Conservation (phyloP, 2,329 filamentous ascomycete genomes). For the Geoglossum cookeanum region DNA sequence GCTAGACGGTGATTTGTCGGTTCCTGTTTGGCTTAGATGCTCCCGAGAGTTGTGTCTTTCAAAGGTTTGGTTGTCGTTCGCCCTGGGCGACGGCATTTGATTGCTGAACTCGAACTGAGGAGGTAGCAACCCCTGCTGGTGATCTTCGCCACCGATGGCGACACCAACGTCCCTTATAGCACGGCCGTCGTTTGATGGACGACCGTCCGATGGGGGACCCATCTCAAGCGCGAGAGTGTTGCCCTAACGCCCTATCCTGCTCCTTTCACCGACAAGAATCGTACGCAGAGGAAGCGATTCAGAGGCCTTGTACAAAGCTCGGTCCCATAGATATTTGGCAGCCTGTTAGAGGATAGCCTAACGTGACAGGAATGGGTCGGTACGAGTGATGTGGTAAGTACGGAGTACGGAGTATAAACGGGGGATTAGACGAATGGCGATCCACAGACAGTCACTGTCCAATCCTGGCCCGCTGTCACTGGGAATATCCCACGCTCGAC, state of each 20-base stretch:
- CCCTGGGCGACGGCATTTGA: background rate
- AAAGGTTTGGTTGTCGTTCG: background rate
- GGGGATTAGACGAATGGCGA: background rate
- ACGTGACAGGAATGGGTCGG: background rate
- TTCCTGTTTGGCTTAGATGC: background rate
- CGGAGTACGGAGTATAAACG: background rate
- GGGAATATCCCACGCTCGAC: too few species aligned
- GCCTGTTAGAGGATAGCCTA: background rate
- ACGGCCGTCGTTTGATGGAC: background rate
- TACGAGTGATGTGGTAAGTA: background rate
- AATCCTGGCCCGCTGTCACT: background rate
- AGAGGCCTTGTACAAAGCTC: background rate
- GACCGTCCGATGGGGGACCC: background rate
- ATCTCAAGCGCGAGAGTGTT: background rate
- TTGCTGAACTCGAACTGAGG: background rate
- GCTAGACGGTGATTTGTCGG: background rate
- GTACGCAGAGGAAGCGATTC: background rate
- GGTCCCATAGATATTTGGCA: background rate
- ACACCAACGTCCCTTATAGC: background rate
- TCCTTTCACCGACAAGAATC: background rate
- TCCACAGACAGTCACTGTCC: background rate
- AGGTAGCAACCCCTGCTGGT: background rate
- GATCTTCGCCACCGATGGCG: background rate
- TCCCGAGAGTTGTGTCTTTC: background rate
- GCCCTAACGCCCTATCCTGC: background rate